Percentiles rank a stretch among this genome's conserved stretches.
These are phyloP conservation scores for Pythium folliculosum DNA, from an alignment of 352 stramenopile genomes.

Conservation along the genomic window DNA sequence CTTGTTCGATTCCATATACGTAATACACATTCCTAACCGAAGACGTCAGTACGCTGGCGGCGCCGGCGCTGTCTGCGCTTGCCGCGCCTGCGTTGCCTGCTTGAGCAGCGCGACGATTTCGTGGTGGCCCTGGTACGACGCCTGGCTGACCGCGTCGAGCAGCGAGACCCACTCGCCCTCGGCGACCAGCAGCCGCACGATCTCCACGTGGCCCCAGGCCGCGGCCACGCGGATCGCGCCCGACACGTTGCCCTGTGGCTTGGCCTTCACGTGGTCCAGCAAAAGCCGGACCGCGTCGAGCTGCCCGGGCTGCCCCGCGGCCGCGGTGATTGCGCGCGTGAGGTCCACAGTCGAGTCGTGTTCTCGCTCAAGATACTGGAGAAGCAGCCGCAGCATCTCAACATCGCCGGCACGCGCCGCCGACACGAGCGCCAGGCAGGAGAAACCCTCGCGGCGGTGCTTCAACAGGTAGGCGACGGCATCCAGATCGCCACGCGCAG, in stretches of 20 bases:
- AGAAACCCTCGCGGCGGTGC: background rate
- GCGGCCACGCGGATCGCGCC: background rate
- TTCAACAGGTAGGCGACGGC: background rate
- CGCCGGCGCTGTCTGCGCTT: background rate
- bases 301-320: background rate
- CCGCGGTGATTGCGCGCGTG: background rate
- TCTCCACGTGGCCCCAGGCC: conserved; percentile 1
- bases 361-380: background rate
- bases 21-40: background rate
- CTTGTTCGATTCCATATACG: conserved; percentile 10
- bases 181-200: background rate
- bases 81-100: background rate
- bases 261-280: background rate
- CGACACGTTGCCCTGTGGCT: background rate
- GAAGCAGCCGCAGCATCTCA: background rate
- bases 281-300: background rate
- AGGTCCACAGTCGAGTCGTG: background rate
- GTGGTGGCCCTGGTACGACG: conserved; percentile 9
- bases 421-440: background rate
- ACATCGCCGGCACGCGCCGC: background rate
- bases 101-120: conserved; percentile 17
- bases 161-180: conserved; percentile 11
- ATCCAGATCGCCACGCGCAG: background rate
- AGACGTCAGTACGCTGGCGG: background rate
- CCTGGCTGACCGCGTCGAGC: conserved; percentile 11